Conservation (phyloP, 75 land plant species). For the Cupressus sempervirens region DNA sequence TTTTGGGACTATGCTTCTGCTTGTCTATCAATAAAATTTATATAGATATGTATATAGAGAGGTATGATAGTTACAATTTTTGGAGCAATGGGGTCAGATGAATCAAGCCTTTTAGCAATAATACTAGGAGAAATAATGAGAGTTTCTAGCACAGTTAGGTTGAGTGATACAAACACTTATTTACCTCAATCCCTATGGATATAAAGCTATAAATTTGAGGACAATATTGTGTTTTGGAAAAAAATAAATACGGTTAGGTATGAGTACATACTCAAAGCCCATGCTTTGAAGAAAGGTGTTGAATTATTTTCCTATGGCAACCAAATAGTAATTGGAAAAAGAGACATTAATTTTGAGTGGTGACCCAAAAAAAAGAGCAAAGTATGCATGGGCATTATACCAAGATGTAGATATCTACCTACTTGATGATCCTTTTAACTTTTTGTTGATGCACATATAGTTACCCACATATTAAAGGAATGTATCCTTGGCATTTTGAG, state of each 20-base stretch:
- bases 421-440: conserved; percentile 92
- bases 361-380: conserved; percentile 88
- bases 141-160: conserved; percentile 29
- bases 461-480: conserved; percentile 73
- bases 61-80: conserved; percentile 42
- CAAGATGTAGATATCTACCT: conserved; percentile 76
- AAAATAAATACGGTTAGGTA: conserved; percentile 26
- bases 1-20: conserved; percentile 19
- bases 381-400: conserved; percentile 82
- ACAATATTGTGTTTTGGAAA: conserved; percentile 43
- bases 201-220: conserved; percentile 35
- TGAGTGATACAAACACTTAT: conserved; percentile 33
- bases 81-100: conserved; percentile 45
- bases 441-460: conserved; percentile 91
- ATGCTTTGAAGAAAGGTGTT: conserved; percentile 42
- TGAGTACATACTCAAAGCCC: conserved; percentile 17
- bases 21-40: neutral
- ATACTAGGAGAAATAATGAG: conserved; percentile 42
- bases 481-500: conserved; percentile 53
- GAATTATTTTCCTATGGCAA: conserved; percentile 44
- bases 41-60: conserved; percentile 12
- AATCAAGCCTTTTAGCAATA: conserved; percentile 41
- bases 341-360: conserved; percentile 90
- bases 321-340: conserved; percentile 73
- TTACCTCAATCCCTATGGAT: conserved; percentile 44